Conservation (phyloP, 2,329 filamentous ascomycete species). For the Dactylella cylindrospora region DNA sequence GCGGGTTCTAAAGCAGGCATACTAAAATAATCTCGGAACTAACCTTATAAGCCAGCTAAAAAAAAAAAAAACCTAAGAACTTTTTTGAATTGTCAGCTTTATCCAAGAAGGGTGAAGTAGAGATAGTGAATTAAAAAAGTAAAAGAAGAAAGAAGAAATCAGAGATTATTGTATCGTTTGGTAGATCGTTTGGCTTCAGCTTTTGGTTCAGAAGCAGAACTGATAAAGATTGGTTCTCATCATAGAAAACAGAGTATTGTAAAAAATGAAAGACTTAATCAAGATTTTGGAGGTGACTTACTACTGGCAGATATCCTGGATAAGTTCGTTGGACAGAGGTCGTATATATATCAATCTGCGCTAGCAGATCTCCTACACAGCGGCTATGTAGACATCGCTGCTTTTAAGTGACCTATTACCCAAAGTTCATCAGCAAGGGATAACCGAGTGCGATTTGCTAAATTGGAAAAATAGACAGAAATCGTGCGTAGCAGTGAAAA, state of each 20-base stretch:
- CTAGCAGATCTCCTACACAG: slow-evolving; percentile 9
- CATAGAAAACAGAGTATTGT: slow-evolving; percentile 13
- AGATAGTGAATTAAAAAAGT: background rate
- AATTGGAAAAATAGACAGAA: slow-evolving; percentile 3
- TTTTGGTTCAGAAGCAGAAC: slow-evolving; percentile 46
- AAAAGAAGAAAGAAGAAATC: slow-evolving; percentile 22
- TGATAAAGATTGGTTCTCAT: slow-evolving; percentile 44
- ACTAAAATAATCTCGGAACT: background rate
- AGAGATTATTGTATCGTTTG: slow-evolving; percentile 45
- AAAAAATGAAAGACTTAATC: too few species aligned
- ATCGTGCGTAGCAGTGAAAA: background rate
- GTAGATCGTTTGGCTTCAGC: slow-evolving; percentile 43
- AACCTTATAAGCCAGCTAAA: slow-evolving; percentile 10
- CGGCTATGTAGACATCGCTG: slow-evolving; percentile 42
- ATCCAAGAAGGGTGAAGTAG: background rate
- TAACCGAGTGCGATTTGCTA: background rate
- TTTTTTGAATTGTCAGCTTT: background rate
- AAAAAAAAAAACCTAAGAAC: slow-evolving; percentile 1
- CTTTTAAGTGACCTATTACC: slow-evolving; percentile 13
- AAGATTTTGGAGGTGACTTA: too few species aligned
- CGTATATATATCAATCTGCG: slow-evolving; percentile 1
- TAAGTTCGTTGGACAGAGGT: too few species aligned
- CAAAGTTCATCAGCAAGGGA: slow-evolving; percentile 12
- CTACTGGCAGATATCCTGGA: too few species aligned
- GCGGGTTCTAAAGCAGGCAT: background rate